Base-by-base conservation (phyloP, 805 yeast genomes). In the Candida patagonica region DNA sequence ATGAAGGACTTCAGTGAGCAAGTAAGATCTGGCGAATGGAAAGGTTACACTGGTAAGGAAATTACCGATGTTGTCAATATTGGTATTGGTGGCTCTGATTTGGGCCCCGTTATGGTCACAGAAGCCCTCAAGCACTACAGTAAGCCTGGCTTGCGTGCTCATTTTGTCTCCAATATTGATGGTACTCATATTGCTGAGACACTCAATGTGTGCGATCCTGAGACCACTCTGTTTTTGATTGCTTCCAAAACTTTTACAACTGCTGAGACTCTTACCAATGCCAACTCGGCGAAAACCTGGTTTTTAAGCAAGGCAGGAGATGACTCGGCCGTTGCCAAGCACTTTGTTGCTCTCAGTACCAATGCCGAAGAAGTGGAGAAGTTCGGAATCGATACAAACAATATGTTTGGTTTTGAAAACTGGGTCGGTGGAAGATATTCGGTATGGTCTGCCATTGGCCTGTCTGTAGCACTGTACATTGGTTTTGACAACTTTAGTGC, bases 401-500 rank as follows among this genome's bases (percentile, higher is more conserved):
- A 92, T 74, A 92, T 92, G 99, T 92, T 92, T 66, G 97, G 94
- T 49, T 92, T 92, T 58, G 96, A 88, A 65, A 80, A 70, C 68
- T 92, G 98, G 98, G 99, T 92, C 50, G 99, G 99, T 60, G 99
- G 99, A 61, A 82, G 99, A 67, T 92, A 92, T 79, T 92, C 98
- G n/a, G 98, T 92, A 47, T 92, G 99, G 99, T 84, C 95, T 31
- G 94, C 98, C 48, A 92, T 92, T 63, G 99, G 99, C 47, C 76
- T 92, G 54, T 84, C 96, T 22, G 89, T 92, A 48, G 94, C 95
- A 55, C 68, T 92, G 53, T 92, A 82, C 76, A 80, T 92, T 62
- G 99, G 99, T 51, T 92, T 62, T 64, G 97, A 92, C 49, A 84
- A 87, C 75, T 92, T 92, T 57, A 89, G 84, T 49, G 74, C 74